Percentiles rank a stretch among this genome's conserved stretches.
These are phyloP conservation scores for Botrytis sinoallii DNA, from an alignment of 2,329 filamentous ascomycete genomes.

Conservation along the genomic window DNA sequence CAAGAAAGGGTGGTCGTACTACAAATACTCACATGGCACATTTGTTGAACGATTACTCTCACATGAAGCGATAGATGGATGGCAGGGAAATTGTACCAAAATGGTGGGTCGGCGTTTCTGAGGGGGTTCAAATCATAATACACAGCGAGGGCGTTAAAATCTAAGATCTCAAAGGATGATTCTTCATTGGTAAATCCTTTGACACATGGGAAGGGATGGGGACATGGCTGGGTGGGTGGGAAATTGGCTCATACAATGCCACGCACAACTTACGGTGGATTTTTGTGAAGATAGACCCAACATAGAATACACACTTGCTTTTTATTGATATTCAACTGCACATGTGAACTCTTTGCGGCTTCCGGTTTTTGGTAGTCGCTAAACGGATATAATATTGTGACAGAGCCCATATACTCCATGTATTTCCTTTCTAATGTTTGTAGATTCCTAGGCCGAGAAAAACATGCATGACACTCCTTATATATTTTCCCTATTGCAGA, in stretches of 20 bases:
- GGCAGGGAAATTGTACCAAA: background rate
- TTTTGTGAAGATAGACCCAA: background rate
- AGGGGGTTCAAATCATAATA: background rate
- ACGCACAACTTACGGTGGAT: background rate
- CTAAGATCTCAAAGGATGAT: background rate
- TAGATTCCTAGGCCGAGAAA: background rate
- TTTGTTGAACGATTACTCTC: constrained; percentile 35
- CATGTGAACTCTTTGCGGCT: background rate
- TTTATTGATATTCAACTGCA: background rate
- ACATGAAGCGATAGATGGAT: constrained; percentile 30
- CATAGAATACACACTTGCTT: background rate
- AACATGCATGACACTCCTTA: background rate
- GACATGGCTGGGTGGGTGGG: background rate
- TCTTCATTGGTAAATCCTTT: background rate
- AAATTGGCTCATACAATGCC: background rate
- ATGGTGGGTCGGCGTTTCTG: constrained; percentile 5
- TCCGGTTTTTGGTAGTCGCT: background rate
- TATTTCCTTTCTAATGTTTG: background rate
- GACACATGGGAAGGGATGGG: background rate
- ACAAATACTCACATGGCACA: constrained; percentile 40
- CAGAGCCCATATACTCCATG: background rate
- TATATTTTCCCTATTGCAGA: background rate
- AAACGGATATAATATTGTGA: too few relatives aligned
- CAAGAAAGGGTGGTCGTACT: constrained; percentile 37
- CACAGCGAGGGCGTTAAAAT: background rate